Conservation (phyloP, 495 filamentous ascomycete species). For the Penicillium atrosanguineum region DNA sequence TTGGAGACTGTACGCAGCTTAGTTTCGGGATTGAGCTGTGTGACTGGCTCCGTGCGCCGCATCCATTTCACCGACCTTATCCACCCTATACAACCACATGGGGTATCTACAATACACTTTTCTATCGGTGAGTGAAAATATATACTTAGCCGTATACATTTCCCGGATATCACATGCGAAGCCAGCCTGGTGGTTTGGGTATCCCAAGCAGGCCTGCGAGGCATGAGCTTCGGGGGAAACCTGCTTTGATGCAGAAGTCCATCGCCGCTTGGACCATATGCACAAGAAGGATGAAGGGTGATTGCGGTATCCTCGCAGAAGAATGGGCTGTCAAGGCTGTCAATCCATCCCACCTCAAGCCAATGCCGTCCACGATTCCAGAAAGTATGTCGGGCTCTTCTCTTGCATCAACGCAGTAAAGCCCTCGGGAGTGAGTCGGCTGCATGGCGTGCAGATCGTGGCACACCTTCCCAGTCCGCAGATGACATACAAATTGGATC, state of each 20-base stretch:
- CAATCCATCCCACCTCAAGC: neutral
- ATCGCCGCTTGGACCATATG: conserved; percentile 3
- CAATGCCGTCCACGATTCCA: neutral
- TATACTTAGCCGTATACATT: neutral
- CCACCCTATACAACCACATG: neutral
- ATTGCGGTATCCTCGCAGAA: neutral
- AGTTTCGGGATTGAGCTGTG: neutral
- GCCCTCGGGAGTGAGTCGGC: conserved; percentile 10
- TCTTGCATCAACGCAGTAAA: conserved; percentile 6
- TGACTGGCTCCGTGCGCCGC: conserved; percentile 2
- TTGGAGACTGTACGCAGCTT: neutral
- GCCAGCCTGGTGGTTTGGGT: neutral
- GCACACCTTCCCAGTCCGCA: conserved; percentile 23
- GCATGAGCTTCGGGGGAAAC: conserved; percentile 1
- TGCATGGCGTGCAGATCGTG: conserved; percentile 23
- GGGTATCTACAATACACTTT: neutral
- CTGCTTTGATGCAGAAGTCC: conserved; percentile 5
- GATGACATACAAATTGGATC: conserved; percentile 31
- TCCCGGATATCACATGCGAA: neutral
- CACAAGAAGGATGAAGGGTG: neutral
- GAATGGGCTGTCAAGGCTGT: conserved; percentile 2
- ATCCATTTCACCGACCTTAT: neutral
- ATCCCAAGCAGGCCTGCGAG: neutral
- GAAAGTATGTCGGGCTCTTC: neutral
- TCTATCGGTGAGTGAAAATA: neutral